Base-by-base conservation (phyloP, 345 rosid species). In the Cardamine resedifolia region DNA sequence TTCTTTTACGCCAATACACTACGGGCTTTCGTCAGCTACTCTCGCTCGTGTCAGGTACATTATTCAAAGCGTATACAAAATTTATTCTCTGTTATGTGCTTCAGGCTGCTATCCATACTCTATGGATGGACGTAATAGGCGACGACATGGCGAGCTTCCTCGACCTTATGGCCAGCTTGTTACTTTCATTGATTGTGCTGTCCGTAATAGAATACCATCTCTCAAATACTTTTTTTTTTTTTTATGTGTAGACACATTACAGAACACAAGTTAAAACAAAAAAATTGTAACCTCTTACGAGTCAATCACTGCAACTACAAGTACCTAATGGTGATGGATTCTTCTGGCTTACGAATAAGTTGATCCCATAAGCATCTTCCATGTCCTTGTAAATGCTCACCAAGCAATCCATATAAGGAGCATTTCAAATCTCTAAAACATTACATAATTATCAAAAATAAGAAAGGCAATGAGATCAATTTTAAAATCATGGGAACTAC, bases 361-460 rank as follows among this genome's bases (percentile, higher is more conserved):
- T 85, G 24, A 85, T 67, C 38, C 96, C 96, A 9, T 91, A 91
- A 83, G 93, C 95, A 79, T 69, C 79, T 81, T 89, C 93, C 96
- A 94, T 88, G 82, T 81, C 83, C 81, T 84, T 94, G 79, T 91
- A 94, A 49, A 94, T 87, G 47, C 77, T 81, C 45, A 91, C 98
- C 81, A 94, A 83, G 73, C 79, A 89, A 78, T 94, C 97, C 97
- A 94, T 91, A 76, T 91, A 93, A 26, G 91, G 96, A 78, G 97
- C 89, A 72, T 88, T 66, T 15, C 93, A 89, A 77, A 91, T 69
- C 87, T 91, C 98, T 94, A 71, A 33, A 45, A 20, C 24, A 73
- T 48, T 55, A 10, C 36, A 66, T 53, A 41, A 77, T 34, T 0
- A 56, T 57, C 47, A 64, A 16, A 27, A 19, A 52, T 0, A 10